Evolutionary conservation across 371 early-diverging fungal species (phyloP).

Genomic region (Actinomucor elegans): DNA sequence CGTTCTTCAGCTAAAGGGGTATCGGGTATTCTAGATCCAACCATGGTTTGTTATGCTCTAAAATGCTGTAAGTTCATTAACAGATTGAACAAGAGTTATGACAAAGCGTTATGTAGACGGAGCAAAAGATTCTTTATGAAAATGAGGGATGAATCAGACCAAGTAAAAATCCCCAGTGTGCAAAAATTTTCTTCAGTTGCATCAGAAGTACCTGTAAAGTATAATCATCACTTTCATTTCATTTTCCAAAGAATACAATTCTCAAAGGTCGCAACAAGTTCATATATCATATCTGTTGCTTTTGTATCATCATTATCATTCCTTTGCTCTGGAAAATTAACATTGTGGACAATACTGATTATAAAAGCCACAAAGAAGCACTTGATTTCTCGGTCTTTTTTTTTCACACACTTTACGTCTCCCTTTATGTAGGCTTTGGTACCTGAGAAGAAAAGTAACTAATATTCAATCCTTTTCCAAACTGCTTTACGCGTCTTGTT

Average conservation of each 20-base stretch:
- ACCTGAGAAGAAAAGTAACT: neutral
- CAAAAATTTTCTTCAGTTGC: slow-evolving; percentile 7
- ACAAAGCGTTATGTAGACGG: no score
- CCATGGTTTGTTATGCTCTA: no score
- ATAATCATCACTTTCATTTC: slow-evolving; percentile 16
- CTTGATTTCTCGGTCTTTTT: neutral
- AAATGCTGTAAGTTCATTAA: no score
- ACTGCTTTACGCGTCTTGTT: no score
- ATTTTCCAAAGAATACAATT: neutral
- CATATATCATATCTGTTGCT: neutral
- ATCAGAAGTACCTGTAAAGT: slow-evolving; percentile 31
- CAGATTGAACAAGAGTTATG: no score
- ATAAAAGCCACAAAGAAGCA: neutral
- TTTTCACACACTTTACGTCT: neutral
- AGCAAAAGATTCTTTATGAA: neutral
- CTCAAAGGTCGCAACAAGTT: slow-evolving; percentile 1
- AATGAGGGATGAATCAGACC: slow-evolving; percentile 18
- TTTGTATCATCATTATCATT: neutral
- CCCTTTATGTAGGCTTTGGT: neutral
- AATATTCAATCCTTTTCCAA: no score
- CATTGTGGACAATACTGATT: neutral
- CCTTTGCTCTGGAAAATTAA: neutral
- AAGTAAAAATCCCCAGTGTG: slow-evolving; percentile 20
- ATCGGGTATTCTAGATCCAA: no score
- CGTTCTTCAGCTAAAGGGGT: no score